These are phyloP conservation scores for Violaceomyces palustris DNA, from an alignment of 1,284 basidiomycete genomes.

Conservation along the genomic window DNA sequence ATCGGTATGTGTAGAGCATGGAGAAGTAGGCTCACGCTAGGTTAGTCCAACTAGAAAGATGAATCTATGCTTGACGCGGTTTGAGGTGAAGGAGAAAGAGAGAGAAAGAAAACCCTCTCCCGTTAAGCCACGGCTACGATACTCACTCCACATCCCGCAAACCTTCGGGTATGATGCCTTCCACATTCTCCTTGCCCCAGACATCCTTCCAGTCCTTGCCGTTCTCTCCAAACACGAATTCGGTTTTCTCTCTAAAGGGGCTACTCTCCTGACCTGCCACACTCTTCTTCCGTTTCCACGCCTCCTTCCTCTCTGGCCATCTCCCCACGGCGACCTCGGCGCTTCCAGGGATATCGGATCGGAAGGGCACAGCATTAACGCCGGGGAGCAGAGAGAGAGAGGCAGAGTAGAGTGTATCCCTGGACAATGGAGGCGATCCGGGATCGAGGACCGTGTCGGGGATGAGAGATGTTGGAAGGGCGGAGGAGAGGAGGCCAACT, in stretches of 20 bases:
- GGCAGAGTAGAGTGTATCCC: constrained; percentile 22
- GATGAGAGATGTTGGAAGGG: constrained; percentile 29
- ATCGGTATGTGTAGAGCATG: too few species aligned
- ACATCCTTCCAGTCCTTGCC: constrained; percentile 36
- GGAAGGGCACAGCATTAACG: constrained; percentile 28
- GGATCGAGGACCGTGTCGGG: constrained; percentile 17
- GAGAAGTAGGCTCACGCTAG: too few species aligned
- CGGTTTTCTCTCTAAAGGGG: too few species aligned
- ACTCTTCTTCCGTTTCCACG: constrained; percentile 25
- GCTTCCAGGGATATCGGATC: constrained; percentile 31
- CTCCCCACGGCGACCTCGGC: constrained; percentile 36
- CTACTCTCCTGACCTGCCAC: too few species aligned
- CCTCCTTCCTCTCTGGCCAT: constrained; percentile 34
- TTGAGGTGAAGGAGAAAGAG: too few species aligned
- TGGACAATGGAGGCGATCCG: constrained; percentile 12
- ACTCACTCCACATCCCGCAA: constrained; percentile 6
- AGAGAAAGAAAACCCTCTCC: too few species aligned
- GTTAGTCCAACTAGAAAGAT: too few species aligned
- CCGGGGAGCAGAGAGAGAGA: constrained; percentile 30
- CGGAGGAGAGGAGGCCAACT: constrained; percentile 26
- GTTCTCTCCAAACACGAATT: too few species aligned
- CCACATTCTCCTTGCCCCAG: constrained; percentile 43
- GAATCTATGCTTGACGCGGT: too few species aligned
- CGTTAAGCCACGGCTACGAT: too few species aligned
- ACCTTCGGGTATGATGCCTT: constrained; percentile 21